Evolutionary conservation across 805 yeast species (phyloP).

Genomic region (Zygosaccharomyces rouxii): DNA sequence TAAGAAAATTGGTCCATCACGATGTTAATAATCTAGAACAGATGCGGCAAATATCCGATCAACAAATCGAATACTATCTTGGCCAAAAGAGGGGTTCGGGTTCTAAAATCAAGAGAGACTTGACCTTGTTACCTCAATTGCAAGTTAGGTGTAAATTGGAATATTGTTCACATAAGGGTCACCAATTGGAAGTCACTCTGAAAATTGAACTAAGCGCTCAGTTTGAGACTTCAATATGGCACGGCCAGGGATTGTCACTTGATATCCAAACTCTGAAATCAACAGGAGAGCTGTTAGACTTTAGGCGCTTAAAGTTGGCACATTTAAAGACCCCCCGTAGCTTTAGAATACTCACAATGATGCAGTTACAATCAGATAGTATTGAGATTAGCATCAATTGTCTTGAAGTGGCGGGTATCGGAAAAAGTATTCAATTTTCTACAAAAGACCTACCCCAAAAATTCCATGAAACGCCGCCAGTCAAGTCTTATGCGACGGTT

Average conservation of each 20-base stretch:
- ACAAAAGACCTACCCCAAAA: constrained; percentile 9
- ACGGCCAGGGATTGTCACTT: constrained; percentile 32
- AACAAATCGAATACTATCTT: constrained; percentile 40
- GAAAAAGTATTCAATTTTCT: constrained; percentile 9
- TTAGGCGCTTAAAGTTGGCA: constrained; percentile 37
- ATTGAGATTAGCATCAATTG: constrained; percentile 35
- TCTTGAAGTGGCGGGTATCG: constrained; percentile 39
- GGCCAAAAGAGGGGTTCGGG: constrained; percentile 42
- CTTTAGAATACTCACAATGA: constrained; percentile 27
- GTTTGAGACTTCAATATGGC: constrained; percentile 31
- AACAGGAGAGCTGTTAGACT: constrained; percentile 41
- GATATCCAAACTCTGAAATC: constrained; percentile 32
- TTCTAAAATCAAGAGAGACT: constrained; percentile 34
- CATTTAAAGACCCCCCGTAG: constrained; percentile 27
- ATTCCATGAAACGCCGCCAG: neutral
- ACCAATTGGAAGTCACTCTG: constrained; percentile 15
- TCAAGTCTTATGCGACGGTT: neutral
- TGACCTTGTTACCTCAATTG: constrained; percentile 38
- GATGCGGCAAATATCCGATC: constrained; percentile 28
- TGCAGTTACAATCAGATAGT: constrained; percentile 19
- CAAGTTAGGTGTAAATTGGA: constrained; percentile 20
- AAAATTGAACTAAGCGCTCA: constrained; percentile 22
- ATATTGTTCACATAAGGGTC: constrained; percentile 8
- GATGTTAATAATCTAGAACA: constrained; percentile 36
- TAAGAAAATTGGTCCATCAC: constrained; percentile 37